These are phyloP conservation scores for Apiotrichum brassicae DNA, from an alignment of 1,284 basidiomycete genomes.

Conservation along the genomic window DNA sequence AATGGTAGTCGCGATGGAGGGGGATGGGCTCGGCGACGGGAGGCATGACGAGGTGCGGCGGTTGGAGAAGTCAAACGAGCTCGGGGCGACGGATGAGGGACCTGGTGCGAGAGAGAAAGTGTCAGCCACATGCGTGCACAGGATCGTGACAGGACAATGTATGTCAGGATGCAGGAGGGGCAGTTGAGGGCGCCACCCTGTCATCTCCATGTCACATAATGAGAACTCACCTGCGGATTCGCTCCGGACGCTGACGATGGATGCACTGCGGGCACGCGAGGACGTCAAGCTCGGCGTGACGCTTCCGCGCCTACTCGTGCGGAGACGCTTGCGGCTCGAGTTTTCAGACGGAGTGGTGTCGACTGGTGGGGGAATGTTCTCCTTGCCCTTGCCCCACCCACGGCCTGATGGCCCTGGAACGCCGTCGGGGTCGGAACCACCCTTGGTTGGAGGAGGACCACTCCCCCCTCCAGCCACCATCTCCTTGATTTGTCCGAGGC, in stretches of 20 bases:
- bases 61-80: conserved; percentile 2
- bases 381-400: conserved; percentile 38
- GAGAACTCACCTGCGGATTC: conserved; percentile 27
- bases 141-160: neutral
- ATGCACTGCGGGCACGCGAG: conserved; percentile 28
- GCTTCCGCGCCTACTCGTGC: conserved; percentile 16
- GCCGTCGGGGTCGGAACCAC: conserved; percentile 7
- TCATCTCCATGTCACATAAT: neutral
- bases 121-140: neutral
- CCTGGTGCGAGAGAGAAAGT: conserved; percentile 1
- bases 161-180: conserved; percentile 20
- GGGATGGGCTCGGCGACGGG: conserved; percentile 33
- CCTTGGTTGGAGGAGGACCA: conserved; percentile 13
- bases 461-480: conserved; percentile 1
- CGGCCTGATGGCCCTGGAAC: conserved; percentile 18
- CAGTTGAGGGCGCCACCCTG: neutral
- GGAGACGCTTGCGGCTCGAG: conserved; percentile 29
- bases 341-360: conserved; percentile 14
- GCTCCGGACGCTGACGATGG: conserved; percentile 36
- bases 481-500: conserved; percentile 16
- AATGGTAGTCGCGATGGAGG: conserved; percentile 25
- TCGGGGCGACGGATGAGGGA: neutral
- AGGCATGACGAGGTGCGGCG: conserved; percentile 20
- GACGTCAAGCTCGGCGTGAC: neutral
- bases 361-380: conserved; percentile 40